Percentiles rank a stretch among this genome's conserved stretches.
Conservation (phyloP, 768 basidiomycete species). For the Auriscalpium orientale region DNA sequence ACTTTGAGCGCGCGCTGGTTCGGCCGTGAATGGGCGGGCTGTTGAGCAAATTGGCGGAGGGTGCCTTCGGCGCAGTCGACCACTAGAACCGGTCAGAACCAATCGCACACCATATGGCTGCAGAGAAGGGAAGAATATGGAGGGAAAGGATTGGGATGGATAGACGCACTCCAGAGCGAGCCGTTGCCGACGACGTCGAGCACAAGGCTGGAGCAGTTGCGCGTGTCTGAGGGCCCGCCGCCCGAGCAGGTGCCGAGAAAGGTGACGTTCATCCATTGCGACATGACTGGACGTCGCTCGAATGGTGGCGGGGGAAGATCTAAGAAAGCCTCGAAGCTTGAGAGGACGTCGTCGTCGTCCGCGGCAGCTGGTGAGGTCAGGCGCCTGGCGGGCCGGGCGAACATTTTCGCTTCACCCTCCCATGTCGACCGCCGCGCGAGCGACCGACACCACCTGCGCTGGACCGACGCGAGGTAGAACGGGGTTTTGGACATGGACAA, state of each 20-base stretch:
- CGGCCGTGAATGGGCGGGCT: slow-evolving; percentile 33
- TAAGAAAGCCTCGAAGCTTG: too few relatives aligned
- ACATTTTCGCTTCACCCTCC: too few relatives aligned
- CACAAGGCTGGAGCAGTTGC: slow-evolving; percentile 71
- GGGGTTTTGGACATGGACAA: too few relatives aligned
- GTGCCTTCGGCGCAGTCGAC: slow-evolving; percentile 84
- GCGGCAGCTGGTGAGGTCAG: too few relatives aligned
- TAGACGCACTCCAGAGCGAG: slow-evolving; percentile 57
- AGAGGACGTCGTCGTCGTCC: too few relatives aligned
- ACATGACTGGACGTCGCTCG: slow-evolving; percentile 11
- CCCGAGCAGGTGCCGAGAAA: slow-evolving; percentile 76
- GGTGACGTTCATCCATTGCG: slow-evolving; percentile 43
- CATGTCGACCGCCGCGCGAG: too few relatives aligned
- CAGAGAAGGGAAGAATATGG: slow-evolving; percentile 1
- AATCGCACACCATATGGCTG: too few relatives aligned
- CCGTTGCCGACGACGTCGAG: slow-evolving; percentile 48
- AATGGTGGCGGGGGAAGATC: too few relatives aligned
- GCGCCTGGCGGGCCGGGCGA: too few relatives aligned
- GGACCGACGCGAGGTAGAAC: too few relatives aligned
- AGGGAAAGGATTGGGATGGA: background rate
- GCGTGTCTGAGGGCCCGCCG: slow-evolving; percentile 63
- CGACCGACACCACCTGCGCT: too few relatives aligned
- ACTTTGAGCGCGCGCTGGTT: slow-evolving; percentile 27
- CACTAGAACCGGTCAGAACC: slow-evolving; percentile 36
- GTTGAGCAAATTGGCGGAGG: slow-evolving; percentile 53